Percentiles rank a stretch among this genome's conserved stretches.
These are phyloP conservation scores for Oehlia diaphana DNA, from an alignment of 192 early-diverging fungal genomes.

Conservation along the genomic window DNA sequence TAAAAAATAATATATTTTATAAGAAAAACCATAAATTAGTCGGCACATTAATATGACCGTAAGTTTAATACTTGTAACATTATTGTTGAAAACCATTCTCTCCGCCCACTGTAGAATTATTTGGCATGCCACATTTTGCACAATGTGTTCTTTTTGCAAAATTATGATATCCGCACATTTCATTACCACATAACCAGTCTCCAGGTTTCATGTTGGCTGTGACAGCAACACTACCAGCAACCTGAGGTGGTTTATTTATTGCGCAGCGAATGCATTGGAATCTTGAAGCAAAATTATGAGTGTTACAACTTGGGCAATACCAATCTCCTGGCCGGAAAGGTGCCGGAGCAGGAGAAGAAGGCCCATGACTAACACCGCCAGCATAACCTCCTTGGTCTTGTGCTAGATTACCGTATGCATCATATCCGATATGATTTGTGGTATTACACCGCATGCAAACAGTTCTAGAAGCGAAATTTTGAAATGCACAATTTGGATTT, in stretches of 20 bases:
- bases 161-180: slow-evolving; percentile 51
- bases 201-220: slow-evolving; percentile 45
- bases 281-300: slow-evolving; percentile 70
- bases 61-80: not conserved
- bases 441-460: slow-evolving; percentile 66
- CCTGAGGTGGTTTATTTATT: slow-evolving; percentile 44
- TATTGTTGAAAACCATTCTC: slow-evolving; percentile 18
- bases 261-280: slow-evolving; percentile 62
- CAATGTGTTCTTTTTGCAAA: slow-evolving; percentile 51
- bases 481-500: slow-evolving; percentile 63
- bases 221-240: not conserved
- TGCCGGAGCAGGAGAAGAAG: slow-evolving; percentile 34
- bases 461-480: slow-evolving; percentile 75
- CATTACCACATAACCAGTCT: slow-evolving; percentile 50
- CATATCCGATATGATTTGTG: slow-evolving; percentile 30
- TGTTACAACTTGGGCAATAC: slow-evolving; percentile 62
- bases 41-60: not conserved
- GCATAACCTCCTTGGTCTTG: slow-evolving; percentile 33
- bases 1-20: not conserved
- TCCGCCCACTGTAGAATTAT: slow-evolving; percentile 23
- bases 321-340: slow-evolving; percentile 69
- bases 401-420: slow-evolving; percentile 32
- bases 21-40: not conserved
- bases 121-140: slow-evolving; percentile 40
- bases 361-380: slow-evolving; percentile 19